Conservation (phyloP, 768 basidiomycete species). For the Serendipita sp. region DNA sequence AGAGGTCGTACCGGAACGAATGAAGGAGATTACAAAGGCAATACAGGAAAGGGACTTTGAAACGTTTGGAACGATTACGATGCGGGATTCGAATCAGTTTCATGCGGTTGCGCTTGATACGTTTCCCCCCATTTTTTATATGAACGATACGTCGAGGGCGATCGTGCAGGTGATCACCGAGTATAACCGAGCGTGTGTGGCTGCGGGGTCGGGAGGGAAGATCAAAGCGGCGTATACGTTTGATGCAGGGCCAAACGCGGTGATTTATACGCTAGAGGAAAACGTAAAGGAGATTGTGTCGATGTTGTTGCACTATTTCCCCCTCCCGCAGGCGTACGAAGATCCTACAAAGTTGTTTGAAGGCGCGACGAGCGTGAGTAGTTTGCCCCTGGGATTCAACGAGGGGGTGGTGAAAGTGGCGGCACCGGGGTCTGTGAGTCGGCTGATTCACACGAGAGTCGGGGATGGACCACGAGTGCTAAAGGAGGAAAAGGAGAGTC, state of each 20-base stretch:
- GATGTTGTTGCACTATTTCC: conserved; percentile 73
- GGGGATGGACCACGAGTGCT: conserved; percentile 65
- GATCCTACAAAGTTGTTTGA: conserved; percentile 54
- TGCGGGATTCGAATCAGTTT: conserved; percentile 97
- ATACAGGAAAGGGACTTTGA: conserved; percentile 73
- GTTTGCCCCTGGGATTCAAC: conserved; percentile 56
- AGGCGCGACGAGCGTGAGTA: conserved; percentile 29
- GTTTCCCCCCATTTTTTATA: conserved; percentile 94
- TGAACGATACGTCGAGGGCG: conserved; percentile 93
- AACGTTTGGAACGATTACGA: conserved; percentile 77
- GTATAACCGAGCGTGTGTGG: conserved; percentile 55
- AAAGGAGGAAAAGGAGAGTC: conserved; percentile 16
- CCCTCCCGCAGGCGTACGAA: conserved; percentile 58
- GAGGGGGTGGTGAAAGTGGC: conserved; percentile 56
- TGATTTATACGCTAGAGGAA: conserved; percentile 74
- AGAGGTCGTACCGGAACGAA: conserved; percentile 72
- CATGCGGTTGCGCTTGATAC: conserved; percentile 97
- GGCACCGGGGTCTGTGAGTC: conserved; percentile 63
- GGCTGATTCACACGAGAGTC: conserved; percentile 81
- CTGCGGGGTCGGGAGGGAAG: conserved; percentile 37
- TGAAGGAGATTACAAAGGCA: conserved; percentile 66
- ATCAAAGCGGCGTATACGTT: conserved; percentile 94
- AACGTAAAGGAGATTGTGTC: conserved; percentile 66
- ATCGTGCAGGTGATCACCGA: conserved; percentile 85
- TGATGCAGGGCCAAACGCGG: conserved; percentile 96